These are phyloP conservation scores for Phytophthora cajani DNA, from an alignment of 352 stramenopile species.

Conservation along the genomic window DNA sequence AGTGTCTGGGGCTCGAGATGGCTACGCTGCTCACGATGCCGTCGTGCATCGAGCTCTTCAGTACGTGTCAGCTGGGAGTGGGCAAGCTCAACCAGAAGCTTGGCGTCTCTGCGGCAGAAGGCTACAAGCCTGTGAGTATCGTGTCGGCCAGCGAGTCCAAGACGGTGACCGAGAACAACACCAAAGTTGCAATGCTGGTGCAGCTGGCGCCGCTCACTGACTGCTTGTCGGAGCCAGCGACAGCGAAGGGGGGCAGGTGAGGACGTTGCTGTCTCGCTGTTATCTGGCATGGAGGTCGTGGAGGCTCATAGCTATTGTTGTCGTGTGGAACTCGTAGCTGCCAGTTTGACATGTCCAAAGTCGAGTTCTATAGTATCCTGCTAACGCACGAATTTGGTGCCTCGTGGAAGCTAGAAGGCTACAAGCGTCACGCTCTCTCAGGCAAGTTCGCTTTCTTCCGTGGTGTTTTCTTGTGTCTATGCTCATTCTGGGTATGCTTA, in stretches of 20 bases:
- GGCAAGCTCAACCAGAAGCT: conserved; percentile 66
- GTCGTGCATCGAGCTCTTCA: conserved; percentile 51
- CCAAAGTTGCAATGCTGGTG: conserved; percentile 60
- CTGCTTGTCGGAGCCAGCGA: conserved; percentile 27
- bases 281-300: neutral
- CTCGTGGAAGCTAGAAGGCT: conserved; percentile 59
- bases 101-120: conserved; percentile 9
- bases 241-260: conserved; percentile 16
- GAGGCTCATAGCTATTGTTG: neutral
- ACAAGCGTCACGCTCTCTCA: conserved; percentile 61
- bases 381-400: conserved; percentile 41
- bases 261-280: neutral
- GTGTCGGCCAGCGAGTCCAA: conserved; percentile 69
- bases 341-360: conserved; percentile 63
- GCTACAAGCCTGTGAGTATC: conserved; percentile 61
- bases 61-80: conserved; percentile 52
- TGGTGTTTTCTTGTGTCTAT: neutral
- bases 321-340: conserved; percentile 38
- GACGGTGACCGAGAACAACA: conserved; percentile 42
- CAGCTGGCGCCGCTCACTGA: conserved; percentile 55
- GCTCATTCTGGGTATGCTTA: neutral
- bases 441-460: conserved; percentile 27
- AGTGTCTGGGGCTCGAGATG: conserved; percentile 68
- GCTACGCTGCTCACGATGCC: conserved; percentile 36
- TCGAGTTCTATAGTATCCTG: conserved; percentile 75